Conservation (phyloP, 371 early-diverging fungal species). For the Mucor racemosus region DNA sequence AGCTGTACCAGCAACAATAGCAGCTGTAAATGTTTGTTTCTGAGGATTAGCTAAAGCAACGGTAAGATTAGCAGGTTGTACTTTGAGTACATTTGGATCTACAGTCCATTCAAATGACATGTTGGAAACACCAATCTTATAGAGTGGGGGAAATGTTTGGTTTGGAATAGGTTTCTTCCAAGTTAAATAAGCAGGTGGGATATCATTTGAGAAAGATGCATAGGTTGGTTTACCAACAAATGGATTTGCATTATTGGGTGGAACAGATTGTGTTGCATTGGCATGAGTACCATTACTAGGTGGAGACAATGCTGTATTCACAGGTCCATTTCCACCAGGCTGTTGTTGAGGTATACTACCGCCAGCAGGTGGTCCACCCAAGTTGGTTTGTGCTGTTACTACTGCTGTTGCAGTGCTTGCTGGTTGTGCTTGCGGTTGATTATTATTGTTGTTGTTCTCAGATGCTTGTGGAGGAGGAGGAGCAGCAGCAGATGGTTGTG, state of each 20-base stretch:
- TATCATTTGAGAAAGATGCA: slow-evolving; percentile 43
- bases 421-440: slow-evolving; percentile 17
- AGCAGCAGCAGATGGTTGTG: slow-evolving; percentile 2
- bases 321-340: slow-evolving; percentile 14
- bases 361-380: slow-evolving; percentile 14
- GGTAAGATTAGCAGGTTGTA: slow-evolving; percentile 47
- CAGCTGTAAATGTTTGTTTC: slow-evolving; percentile 46
- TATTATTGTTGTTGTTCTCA: neutral
- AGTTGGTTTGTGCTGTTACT: slow-evolving; percentile 18
- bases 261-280: slow-evolving; percentile 35
- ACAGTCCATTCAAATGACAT: slow-evolving; percentile 53
- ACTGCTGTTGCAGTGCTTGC: slow-evolving; percentile 22
- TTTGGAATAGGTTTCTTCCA: slow-evolving; percentile 58
- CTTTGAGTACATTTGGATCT: slow-evolving; percentile 41
- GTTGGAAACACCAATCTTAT: slow-evolving; percentile 49
- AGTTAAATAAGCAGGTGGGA: slow-evolving; percentile 49
- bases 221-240: slow-evolving; percentile 46
- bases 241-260: slow-evolving; percentile 35
- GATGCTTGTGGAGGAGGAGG: slow-evolving; percentile 3
- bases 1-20: slow-evolving; percentile 47
- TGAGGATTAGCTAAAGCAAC: slow-evolving; percentile 52
- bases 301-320: slow-evolving; percentile 19
- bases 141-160: slow-evolving; percentile 47
- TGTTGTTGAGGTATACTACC: slow-evolving; percentile 15
- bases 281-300: slow-evolving; percentile 28